Base-by-base conservation (phyloP, 2,329 filamentous ascomycete genomes). In the Coniochaeta sp. region DNA sequence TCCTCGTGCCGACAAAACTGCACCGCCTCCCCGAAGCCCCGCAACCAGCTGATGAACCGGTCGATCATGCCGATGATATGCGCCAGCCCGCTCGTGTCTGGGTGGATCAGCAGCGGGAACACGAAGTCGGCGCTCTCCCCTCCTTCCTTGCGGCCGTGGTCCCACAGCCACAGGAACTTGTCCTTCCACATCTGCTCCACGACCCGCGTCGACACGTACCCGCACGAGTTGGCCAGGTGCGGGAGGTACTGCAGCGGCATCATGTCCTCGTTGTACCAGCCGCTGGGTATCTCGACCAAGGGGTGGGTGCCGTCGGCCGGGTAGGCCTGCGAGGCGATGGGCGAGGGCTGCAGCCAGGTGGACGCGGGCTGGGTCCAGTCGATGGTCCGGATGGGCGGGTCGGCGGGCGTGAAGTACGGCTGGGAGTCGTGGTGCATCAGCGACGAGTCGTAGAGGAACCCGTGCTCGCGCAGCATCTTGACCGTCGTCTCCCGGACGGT, bases 171-270 rank as follows among this genome's bases (percentile, higher is more conserved):
- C 62, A 80, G 74, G 64, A 86, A 84, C 14, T 81, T 77, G 65
- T 85, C 83, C 65, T 75, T 79, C 84, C 84, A 87, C 74, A 86
- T 81, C 61, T 80, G 75, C 73, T 87, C 83, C 30, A 87, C 77
- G 1, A 81, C 75, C 10, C 78, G 74, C 4, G 80, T 78, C 58
- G 82, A 80, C 0, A 86, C 82, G 65, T 85, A 87, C 1, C 84
- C 84, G 50, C 81, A 78, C 2, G 78, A 81, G 62, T 85, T 86
- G 1, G 74, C 63, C 6, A 71, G 71, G 59, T 80, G 73, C 2
- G 78, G 77, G 54, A 71, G 76, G 63, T 74, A 80, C 58, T 77
- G 75, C 63, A 81, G 58, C 0, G 78, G 79, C 57, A 77, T 80
- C 74, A 78, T 78, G 62, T 81, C 79, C 62, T 81, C 78, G 32